Base-by-base conservation (phyloP, 2,329 filamentous ascomycete genomes). In the Hirsutella rhossiliensis region DNA sequence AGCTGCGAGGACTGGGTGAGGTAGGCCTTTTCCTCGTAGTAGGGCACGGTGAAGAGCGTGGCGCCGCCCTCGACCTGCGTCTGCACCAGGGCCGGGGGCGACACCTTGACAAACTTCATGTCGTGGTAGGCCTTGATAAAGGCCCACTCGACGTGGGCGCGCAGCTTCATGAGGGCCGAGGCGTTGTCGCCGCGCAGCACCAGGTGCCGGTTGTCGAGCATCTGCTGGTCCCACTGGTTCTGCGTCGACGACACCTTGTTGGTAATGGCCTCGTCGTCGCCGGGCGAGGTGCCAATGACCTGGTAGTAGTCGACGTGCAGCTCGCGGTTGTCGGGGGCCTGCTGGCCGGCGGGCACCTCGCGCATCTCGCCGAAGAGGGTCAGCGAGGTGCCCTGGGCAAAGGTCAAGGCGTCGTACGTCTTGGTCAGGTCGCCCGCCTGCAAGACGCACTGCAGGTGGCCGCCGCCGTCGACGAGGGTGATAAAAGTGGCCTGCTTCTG, bases 1-100 rank as follows among this genome's bases (percentile, higher is more conserved):
- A 98, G 79, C 67, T 98, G 92, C 30, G 87, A 94, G 4, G 89
- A 96, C 68, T 98, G 92, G 4, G 92, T 97, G 50, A 98, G 79
- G 71, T 89, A 98, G 47, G 92, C 85, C 54, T 82, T 77, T 65
- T 96, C 85, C 54, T 81, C 83, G 66, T 95, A 96, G 73, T 92
- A 94, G 59, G 84, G 74, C 57, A 94, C 84, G 48, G 78, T 80
- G 76, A 96, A 97, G 32, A 97, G 80, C 4, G 89, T 96, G 54
- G 85, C 79, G 45, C 89, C 89, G 52, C 89, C 89, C 67, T 97
- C 89, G 59, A 94, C 86, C 68, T 96, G 84, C 17, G 90, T 97
- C 70, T 94, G 92, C 47, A 95, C 92, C 63, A 94, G 82, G 29
- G 87, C 87, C 2, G 89, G 89, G 12, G 89, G 89, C 41, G 82